Base-by-base conservation (phyloP, 352 stramenopile genomes). In the Pythium brachiatum region DNA sequence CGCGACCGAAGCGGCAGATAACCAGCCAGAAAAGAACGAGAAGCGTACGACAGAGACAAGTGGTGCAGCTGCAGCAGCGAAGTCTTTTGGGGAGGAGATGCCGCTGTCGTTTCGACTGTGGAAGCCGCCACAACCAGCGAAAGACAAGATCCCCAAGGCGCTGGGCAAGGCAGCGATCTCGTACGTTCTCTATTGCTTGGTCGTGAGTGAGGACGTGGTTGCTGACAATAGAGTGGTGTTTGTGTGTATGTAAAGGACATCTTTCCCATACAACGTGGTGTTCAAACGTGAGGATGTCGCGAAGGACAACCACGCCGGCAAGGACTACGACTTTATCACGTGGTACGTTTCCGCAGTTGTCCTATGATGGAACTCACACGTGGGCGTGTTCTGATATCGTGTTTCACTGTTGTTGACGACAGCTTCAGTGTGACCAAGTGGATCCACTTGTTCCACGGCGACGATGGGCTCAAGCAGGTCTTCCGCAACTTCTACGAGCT, bases 391-490 rank as follows among this genome's bases (percentile, higher is more conserved):
- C n/a, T n/a, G n/a, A n/a, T n/a, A 12, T 2, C 53, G 23, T n/a
- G 9, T 13, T 43, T 38, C 7, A 32, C 32, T 11, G 26, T 43
- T 1, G 21, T 12, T 32, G 18, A 56, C 18, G 65, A 18, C 53
- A 90, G 87, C 52, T 92, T 97, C 46, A 95, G 85, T 48, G 84
- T 96, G 56, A 92, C 87, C 11, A 97, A 97, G 73, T 97, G 89
- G 89, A 91, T 97, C 39, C 89, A 97, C 57, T 70, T 97, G 39
- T 89, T 94, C 61, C 79, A 91, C 38, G 89, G 89, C 15, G 89
- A 97, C 51, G 82, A 92, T 26, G 88, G 85, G 13, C 74, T 97
- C 54, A 81, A 90, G 53, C 63, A 70, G 23, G 66, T 94, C 25
- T 97, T 97, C 65, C 52, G 61, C 6, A 69, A 82, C 21, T 77